phyloP scores from a whole-genome alignment of 345 rosid species.

The Euclidium syriacum region DNA sequence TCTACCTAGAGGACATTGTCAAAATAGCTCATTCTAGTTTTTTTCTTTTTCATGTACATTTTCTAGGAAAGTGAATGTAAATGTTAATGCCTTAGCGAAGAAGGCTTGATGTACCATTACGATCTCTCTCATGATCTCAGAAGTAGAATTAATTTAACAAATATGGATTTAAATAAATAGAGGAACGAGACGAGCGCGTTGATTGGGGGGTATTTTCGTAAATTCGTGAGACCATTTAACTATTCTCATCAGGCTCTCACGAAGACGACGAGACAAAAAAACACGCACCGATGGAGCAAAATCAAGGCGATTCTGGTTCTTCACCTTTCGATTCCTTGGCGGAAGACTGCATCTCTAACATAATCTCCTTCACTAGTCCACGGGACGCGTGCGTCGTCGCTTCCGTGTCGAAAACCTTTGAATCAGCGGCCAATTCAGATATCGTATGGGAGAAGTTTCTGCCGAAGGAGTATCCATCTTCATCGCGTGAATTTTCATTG shows the following conservation, averaged over 20 bases:
- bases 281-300: not conserved
- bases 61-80: too few species aligned
- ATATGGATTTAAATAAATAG: too few species aligned
- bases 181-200: too few species aligned
- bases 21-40: too few species aligned
- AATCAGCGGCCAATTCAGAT: constrained; percentile 39
- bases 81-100: too few species aligned
- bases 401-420: constrained; percentile 35
- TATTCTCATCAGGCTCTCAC: not conserved
- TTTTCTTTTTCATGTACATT: too few species aligned
- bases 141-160: too few species aligned
- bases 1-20: too few species aligned
- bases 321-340: constrained; percentile 11
- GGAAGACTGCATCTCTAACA: constrained; percentile 33
- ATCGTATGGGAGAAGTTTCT: constrained; percentile 46
- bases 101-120: too few species aligned
- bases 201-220: not conserved
- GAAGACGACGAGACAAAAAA: not conserved
- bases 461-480: constrained; percentile 30
- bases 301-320: not conserved
- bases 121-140: too few species aligned
- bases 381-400: constrained; percentile 37
- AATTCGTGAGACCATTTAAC: not conserved
- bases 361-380: constrained; percentile 42
- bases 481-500: constrained; percentile 6